Conservation (phyloP, 2,329 filamentous ascomycete species). For the Talaromyces sp. region DNA sequence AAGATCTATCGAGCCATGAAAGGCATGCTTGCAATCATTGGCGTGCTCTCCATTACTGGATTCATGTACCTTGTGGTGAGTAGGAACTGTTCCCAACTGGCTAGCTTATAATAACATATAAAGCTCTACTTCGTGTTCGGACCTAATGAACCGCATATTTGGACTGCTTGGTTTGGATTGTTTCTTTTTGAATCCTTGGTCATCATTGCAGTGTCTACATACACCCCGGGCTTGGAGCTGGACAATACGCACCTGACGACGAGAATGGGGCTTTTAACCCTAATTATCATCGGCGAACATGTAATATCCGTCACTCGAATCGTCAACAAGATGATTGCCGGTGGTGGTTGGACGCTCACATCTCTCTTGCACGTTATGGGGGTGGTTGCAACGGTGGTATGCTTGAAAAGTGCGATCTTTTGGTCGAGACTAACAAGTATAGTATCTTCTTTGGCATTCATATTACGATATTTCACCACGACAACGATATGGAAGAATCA, state of each 20-base stretch:
- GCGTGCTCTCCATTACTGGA: slow-evolving; percentile 22
- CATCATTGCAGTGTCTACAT: slow-evolving; percentile 49
- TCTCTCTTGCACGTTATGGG: slow-evolving; percentile 34
- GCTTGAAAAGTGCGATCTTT: not conserved
- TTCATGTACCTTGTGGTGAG: slow-evolving; percentile 24
- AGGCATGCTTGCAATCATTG: slow-evolving; percentile 23
- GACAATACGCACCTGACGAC: slow-evolving; percentile 58
- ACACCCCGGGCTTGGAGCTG: slow-evolving; percentile 54
- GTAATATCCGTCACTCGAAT: slow-evolving; percentile 55
- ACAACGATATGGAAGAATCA: slow-evolving; percentile 45
- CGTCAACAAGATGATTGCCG: slow-evolving; percentile 46
- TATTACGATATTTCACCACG: slow-evolving; percentile 54
- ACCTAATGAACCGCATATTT: slow-evolving; percentile 25
- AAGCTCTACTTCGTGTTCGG: slow-evolving; percentile 32
- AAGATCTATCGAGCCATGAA: slow-evolving; percentile 21
- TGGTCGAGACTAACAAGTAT: not conserved
- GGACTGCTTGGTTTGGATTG: slow-evolving; percentile 52
- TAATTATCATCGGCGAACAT: slow-evolving; percentile 62
- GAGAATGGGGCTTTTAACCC: slow-evolving; percentile 57
- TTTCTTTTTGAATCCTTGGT: slow-evolving; percentile 48
- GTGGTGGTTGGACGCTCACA: slow-evolving; percentile 34
- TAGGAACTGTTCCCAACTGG: not conserved
- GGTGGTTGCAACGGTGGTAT: slow-evolving; percentile 32
- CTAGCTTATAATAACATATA: not conserved
- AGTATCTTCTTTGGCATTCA: slow-evolving; percentile 57